Evolutionary conservation across 208 protist species (phyloP).

Genomic region (Acanthamoeba culbertsoni): DNA sequence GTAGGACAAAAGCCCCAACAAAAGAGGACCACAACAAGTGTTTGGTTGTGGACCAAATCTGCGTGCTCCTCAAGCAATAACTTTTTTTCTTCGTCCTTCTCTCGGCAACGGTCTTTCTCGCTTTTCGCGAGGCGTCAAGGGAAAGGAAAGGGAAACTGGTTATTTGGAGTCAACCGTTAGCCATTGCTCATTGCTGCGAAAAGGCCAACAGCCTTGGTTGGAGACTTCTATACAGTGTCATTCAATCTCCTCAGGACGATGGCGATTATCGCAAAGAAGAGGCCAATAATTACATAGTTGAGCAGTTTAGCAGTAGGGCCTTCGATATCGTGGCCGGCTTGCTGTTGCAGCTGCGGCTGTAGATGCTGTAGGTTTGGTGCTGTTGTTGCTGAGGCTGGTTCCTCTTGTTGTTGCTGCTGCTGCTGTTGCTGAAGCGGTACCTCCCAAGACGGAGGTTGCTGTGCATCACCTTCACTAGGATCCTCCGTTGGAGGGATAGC

Average conservation of each 20-base stretch:
- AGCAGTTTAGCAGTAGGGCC: neutral
- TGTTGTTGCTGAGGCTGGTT: neutral
- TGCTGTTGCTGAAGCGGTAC: neutral
- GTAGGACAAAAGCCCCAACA: no score
- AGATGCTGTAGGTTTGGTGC: neutral
- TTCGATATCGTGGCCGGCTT: neutral
- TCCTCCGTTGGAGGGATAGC: neutral
- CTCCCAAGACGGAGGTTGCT: neutral
- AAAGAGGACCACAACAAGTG: no score
- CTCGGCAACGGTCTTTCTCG: no score
- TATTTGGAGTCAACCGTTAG: no score
- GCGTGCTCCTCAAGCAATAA: no score
- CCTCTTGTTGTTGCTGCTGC: neutral
- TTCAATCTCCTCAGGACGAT: neutral
- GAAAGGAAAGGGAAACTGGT: no score
- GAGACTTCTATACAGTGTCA: no score
- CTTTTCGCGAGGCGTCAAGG: no score
- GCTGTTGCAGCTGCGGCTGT: neutral
- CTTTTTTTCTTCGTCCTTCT: no score
- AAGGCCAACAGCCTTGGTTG: no score
- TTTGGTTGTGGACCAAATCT: no score
- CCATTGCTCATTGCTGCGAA: no score
- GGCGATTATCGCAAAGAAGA: slow-evolving; percentile 11
- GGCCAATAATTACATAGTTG: neutral
- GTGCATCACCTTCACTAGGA: neutral